Conservation (phyloP, 805 yeast genomes). For the Yarrowia deformans region DNA sequence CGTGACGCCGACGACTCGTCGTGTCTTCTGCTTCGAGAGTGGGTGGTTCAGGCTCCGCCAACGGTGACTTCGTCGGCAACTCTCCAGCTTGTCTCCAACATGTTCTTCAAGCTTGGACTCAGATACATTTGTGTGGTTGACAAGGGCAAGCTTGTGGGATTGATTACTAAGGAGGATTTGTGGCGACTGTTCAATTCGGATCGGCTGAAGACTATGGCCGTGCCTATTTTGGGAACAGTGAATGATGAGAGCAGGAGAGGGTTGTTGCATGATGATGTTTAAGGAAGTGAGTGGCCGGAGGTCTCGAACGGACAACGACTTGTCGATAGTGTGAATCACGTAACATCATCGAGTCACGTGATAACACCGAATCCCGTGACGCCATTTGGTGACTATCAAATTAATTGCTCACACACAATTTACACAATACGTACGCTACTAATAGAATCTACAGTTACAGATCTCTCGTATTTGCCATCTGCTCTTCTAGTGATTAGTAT, state of each 20-base stretch:
- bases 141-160: constrained; percentile 50
- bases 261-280: constrained; percentile 6
- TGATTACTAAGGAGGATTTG: constrained; percentile 52
- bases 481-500: no score
- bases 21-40: constrained; percentile 40
- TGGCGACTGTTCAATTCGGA: constrained; percentile 44
- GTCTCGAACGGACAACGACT: no score
- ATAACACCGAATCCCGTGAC: no score
- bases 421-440: no score
- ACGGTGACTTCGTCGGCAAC: constrained; percentile 49
- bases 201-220: constrained; percentile 16
- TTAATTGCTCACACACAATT: no score
- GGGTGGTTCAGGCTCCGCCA: constrained; percentile 47
- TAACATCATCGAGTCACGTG: no score
- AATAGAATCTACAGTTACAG: no score
- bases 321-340: no score
- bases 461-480: no score
- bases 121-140: constrained; percentile 49
- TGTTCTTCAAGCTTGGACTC: constrained; percentile 54
- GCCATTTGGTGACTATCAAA: no score
- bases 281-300: not conserved
- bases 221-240: constrained; percentile 5
- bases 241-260: not conserved
- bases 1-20: constrained; percentile 1
- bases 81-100: constrained; percentile 51